A percentile compares a stretch with the other conserved stretches of the same genome.
Conservation (phyloP, 164 flowering plant genomes). For the Aristolochia californica region DNA sequence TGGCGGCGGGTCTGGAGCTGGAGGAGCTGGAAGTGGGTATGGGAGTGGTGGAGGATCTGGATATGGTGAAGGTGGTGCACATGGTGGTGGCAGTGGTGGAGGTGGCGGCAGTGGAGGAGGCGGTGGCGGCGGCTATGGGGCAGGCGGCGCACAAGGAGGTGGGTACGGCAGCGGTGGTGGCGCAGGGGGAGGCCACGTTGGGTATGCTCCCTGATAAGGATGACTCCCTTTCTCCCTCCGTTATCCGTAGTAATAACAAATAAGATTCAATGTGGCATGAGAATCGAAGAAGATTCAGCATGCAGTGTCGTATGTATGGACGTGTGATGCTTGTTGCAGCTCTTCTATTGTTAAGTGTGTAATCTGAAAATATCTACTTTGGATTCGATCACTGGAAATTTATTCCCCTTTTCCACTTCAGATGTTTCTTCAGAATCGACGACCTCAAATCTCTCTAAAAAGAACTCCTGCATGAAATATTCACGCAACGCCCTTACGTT, state of each 20-base stretch:
- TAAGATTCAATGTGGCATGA: neutral
- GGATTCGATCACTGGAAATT: neutral
- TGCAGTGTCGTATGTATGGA: neutral
- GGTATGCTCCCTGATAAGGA: constrained; percentile 1
- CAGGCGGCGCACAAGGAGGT: constrained; percentile 3
- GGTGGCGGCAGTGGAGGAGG: constrained; percentile 3
- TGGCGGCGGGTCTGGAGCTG: constrained; percentile 5
- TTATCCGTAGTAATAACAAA: neutral
- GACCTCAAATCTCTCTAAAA: no score
- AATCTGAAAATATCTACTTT: neutral
- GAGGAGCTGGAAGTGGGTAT: constrained; percentile 5
- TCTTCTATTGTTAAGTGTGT: neutral
- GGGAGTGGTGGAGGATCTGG: constrained; percentile 13
- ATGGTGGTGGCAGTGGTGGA: constrained; percentile 19
- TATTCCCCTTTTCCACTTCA: no score
- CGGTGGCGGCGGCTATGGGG: constrained; percentile 5
- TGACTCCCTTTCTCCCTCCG: no score
- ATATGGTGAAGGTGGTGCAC: constrained; percentile 10
- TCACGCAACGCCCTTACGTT: no score
- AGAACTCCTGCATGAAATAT: no score
- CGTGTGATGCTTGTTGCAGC: neutral
- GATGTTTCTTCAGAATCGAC: no score
- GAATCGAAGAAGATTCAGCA: neutral
- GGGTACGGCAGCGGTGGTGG: constrained; percentile 7
- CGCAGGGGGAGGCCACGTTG: constrained; percentile 1